Percentiles rank a stretch among this genome's conserved stretches.
Evolutionary conservation across 208 protist species (phyloP).

Genomic region (Wallacemonas sp.): DNA sequence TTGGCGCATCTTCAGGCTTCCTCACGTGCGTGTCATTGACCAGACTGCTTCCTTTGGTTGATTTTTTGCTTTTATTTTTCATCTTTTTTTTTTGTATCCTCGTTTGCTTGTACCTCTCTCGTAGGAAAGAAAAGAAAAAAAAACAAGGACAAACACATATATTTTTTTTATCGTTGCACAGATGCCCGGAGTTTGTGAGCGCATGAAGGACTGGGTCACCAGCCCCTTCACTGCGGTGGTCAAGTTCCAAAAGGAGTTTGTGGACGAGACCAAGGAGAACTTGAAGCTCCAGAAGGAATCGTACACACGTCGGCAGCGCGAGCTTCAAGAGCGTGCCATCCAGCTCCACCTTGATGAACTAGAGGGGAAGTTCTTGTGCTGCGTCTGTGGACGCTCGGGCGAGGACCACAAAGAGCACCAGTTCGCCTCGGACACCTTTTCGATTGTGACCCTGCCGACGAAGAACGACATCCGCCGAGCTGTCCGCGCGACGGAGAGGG

Average conservation of each 20-base stretch:
- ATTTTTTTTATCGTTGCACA: too few species aligned
- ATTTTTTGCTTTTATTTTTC: too few species aligned
- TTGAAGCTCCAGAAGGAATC: conserved; percentile 60
- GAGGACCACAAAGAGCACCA: conserved; percentile 65
- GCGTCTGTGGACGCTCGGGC: conserved; percentile 73
- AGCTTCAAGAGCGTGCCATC: conserved; percentile 60
- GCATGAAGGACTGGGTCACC: conserved; percentile 41
- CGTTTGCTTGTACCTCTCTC: too few species aligned
- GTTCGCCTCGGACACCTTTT: conserved; percentile 60
- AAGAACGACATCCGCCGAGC: conserved; percentile 4
- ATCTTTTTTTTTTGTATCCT: too few species aligned
- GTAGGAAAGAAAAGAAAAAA: background rate
- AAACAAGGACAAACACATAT: background rate
- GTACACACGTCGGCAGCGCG: conserved; percentile 46
- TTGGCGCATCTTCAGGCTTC: too few species aligned
- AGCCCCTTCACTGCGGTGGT: conserved; percentile 65
- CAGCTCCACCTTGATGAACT: conserved; percentile 76
- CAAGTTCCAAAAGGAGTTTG: conserved; percentile 81
- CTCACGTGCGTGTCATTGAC: too few species aligned
- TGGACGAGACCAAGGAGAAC: conserved; percentile 67
- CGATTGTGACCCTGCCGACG: conserved; percentile 53
- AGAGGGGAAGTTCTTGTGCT: conserved; percentile 84
- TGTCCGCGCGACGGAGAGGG: conserved; percentile 11
- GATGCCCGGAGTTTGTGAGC: conserved; percentile 15
- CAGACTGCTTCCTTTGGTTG: too few species aligned